These are phyloP conservation scores for Corymbia citriodora DNA, from an alignment of 441 rosid species.

Conservation along the genomic window DNA sequence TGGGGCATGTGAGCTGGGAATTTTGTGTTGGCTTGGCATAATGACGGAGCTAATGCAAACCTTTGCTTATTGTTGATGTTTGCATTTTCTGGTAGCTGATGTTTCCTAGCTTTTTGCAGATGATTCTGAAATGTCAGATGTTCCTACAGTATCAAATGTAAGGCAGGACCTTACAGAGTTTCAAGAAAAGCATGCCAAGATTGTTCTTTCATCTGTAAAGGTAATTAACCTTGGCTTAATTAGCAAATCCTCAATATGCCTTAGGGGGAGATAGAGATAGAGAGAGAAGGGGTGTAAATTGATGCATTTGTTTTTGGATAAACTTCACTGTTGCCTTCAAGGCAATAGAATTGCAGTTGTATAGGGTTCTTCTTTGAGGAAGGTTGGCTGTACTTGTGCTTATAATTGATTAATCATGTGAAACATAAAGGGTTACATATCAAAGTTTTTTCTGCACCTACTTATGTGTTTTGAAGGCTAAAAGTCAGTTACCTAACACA, in stretches of 20 bases:
- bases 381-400: neutral
- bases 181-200: conserved; percentile 40
- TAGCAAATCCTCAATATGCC: neutral
- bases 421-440: neutral
- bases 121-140: conserved; percentile 28
- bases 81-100: neutral
- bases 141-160: conserved; percentile 32
- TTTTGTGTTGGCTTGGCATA: neutral
- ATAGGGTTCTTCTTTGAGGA: neutral
- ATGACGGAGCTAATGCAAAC: neutral
- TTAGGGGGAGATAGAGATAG: neutral
- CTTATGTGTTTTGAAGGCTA: neutral
- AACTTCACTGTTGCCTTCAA: neutral
- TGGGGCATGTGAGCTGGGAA: neutral
- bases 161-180: conserved; percentile 40
- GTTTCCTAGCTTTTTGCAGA: conserved; percentile 11
- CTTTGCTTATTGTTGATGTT: neutral
- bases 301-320: neutral
- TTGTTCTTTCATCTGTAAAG: conserved; percentile 36
- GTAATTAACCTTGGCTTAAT: neutral
- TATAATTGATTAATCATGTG: neutral
- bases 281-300: neutral
- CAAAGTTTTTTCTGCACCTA: neutral
- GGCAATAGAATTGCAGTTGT: neutral
- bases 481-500: neutral